Percentiles rank a stretch among this genome's conserved stretches.
Conservation (phyloP, 805 yeast species). For the Wickerhamomyces pijperi region DNA sequence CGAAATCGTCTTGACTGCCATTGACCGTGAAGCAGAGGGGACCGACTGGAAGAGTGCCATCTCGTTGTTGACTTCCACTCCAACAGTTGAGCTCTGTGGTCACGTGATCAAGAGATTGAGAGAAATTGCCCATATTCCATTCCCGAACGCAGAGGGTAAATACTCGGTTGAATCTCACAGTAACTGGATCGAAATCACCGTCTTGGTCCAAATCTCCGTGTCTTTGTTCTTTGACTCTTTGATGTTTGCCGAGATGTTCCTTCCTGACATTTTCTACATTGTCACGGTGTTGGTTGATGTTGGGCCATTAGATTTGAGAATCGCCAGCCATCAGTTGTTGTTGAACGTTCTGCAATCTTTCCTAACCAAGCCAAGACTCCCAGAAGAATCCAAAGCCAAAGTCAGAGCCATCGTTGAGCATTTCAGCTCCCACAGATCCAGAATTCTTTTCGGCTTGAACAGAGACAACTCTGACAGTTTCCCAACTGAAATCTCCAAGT, state of each 20-base stretch:
- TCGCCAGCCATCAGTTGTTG: slow-evolving; percentile 46
- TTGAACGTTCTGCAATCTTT: slow-evolving; percentile 64
- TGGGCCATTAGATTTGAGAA: slow-evolving; percentile 45
- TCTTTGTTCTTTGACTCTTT: slow-evolving; percentile 63
- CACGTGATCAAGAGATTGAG: slow-evolving; percentile 48
- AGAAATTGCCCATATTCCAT: slow-evolving; percentile 38
- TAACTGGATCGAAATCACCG: slow-evolving; percentile 61
- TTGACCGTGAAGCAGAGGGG: slow-evolving; percentile 70
- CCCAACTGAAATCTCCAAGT: slow-evolving; percentile 24
- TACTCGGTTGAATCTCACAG: slow-evolving; percentile 40
- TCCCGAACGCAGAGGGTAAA: slow-evolving; percentile 28
- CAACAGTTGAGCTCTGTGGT: slow-evolving; percentile 66
- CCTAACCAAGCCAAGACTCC: slow-evolving; percentile 42
- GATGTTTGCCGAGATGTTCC: slow-evolving; percentile 45
- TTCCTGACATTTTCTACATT: slow-evolving; percentile 64
- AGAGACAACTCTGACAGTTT: slow-evolving; percentile 34
- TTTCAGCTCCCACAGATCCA: slow-evolving; percentile 49
- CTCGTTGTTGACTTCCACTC: slow-evolving; percentile 49
- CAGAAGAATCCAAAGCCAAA: slow-evolving; percentile 24
- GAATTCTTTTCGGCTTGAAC: slow-evolving; percentile 59
- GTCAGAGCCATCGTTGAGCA: slow-evolving; percentile 33
- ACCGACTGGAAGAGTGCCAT: slow-evolving; percentile 55
- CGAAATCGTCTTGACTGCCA: slow-evolving; percentile 62
- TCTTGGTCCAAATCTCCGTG: slow-evolving; percentile 51
- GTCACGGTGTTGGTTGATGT: slow-evolving; percentile 46